Percentiles rank a stretch among this genome's conserved stretches.
Evolutionary conservation across 768 basidiomycete species (phyloP).

Genomic region (Termitomyces sp.): DNA sequence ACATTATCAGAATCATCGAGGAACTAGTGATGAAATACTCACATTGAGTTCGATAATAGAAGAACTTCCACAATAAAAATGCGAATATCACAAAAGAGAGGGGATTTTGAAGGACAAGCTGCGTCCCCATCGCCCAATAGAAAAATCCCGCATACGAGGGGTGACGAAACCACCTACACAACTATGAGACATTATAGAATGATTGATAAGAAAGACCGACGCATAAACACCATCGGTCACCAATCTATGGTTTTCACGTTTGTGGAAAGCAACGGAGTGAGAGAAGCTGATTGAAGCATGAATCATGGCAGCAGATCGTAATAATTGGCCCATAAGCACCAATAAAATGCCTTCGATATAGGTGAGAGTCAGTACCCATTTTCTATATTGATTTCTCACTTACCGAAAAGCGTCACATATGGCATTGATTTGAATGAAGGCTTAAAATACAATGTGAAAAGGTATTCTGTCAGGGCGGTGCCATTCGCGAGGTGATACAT

Average conservation of each 20-base stretch:
- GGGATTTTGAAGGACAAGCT: slow-evolving; percentile 87
- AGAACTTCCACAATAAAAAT: slow-evolving; percentile 81
- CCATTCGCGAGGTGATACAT: slow-evolving; percentile 85
- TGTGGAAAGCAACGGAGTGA: slow-evolving; percentile 77
- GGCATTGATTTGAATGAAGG: slow-evolving; percentile 59
- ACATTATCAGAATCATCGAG: slow-evolving; percentile 1
- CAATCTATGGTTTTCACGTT: slow-evolving; percentile 68
- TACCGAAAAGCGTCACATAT: slow-evolving; percentile 61
- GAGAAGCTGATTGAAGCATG: slow-evolving; percentile 93
- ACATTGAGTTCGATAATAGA: slow-evolving; percentile 78
- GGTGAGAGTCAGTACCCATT: background rate
- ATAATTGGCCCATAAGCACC: slow-evolving; percentile 65
- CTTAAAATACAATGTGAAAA: slow-evolving; percentile 63
- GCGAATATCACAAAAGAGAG: slow-evolving; percentile 65
- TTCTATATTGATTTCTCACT: slow-evolving; percentile 14
- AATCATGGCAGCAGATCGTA: slow-evolving; percentile 94
- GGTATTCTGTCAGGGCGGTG: slow-evolving; percentile 75
- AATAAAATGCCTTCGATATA: slow-evolving; percentile 53
- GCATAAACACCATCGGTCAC: slow-evolving; percentile 89
- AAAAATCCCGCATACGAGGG: slow-evolving; percentile 97
- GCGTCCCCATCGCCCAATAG: slow-evolving; percentile 96
- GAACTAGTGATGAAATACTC: slow-evolving; percentile 22
- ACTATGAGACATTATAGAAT: slow-evolving; percentile 1
- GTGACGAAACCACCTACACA: slow-evolving; percentile 76
- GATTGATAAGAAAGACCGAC: slow-evolving; percentile 39